Base-by-base conservation (phyloP, 257 asterid genomes). In the Ocimum tenuiflorum region DNA sequence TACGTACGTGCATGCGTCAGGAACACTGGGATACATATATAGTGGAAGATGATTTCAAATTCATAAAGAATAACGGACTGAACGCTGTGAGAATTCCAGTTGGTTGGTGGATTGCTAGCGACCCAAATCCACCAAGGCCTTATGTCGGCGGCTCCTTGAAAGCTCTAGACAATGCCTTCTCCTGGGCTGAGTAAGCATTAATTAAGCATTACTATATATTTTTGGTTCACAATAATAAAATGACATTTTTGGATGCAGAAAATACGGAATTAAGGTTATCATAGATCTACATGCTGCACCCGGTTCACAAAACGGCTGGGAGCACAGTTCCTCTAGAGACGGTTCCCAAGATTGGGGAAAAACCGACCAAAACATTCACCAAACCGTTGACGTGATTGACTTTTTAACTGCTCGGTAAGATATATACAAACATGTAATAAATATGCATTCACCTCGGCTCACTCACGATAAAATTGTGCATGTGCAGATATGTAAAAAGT, bases 71-170 rank as follows among this genome's bases (percentile, higher is more conserved):
- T 0, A 81, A 35, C 36, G 91, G 91, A 38, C 53, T 86, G 27
- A 80, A 83, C 52, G 67, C 86, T 0, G 92, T 86, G 52, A 84
- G 95, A 79, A 83, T 89, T 39, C 96, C 95, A 35, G 85, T 89
- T 9, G 96, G 95, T 1, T 89, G 96, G 96, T 89, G 95, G 95
- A 86, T 76, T 27, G 91, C 89, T 8, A 66, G 82, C 33, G 87
- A 77, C 31, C 87, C 92, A 8, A 66, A 65, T 13, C 95, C 95
- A 4, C 92, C 95, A 6, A 78, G 68, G 42, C 96, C 96, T 2
- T 86, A 68, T 35, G 91, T 89, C 19, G 85, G 57, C 20, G 96
- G 96, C 15, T 85, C 96, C 0, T 74, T 89, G 69, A 23, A 62
- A 0, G 84, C 87, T 20, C 78, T 89, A 1, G 95, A 89, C 72